phyloP scores from a whole-genome alignment of 2,329 filamentous ascomycete genomes.

The Fusarium xyrophilum region DNA sequence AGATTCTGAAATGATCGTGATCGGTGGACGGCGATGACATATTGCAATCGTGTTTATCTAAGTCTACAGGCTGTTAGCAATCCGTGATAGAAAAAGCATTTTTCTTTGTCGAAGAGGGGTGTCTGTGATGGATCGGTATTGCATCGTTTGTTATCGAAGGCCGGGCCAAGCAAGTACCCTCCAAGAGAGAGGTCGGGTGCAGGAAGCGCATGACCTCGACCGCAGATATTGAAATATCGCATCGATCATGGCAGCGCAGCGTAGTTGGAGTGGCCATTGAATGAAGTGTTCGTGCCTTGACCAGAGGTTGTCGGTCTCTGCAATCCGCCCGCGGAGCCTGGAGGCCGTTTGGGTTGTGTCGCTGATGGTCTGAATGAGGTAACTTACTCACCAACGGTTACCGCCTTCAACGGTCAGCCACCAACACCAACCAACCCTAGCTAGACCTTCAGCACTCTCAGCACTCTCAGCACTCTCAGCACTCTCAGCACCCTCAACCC shows the following conservation, averaged over 20 bases:
- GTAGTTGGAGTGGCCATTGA: no score
- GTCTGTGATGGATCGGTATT: background rate
- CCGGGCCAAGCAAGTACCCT: no score
- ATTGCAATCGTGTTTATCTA: fast-evolving
- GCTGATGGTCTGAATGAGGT: background rate
- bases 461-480: no score
- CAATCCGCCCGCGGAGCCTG: no score
- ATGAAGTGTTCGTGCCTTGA: no score
- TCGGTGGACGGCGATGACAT: fast-evolving
- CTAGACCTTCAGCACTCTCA: background rate
- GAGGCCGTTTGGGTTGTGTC: no score
- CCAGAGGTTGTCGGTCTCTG: background rate
- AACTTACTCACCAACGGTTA: background rate
- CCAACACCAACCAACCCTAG: no score
- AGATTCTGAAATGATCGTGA: background rate
- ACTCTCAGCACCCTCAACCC: background rate
- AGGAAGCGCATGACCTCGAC: background rate
- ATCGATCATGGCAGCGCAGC: no score
- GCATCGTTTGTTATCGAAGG: background rate
- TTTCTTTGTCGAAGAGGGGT: background rate
- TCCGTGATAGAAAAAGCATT: fast-evolving
- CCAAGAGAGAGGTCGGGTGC: background rate
- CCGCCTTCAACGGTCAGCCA: background rate
- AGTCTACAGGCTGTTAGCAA: fast-evolving
- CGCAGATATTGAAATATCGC: fast-evolving